phyloP scores from a whole-genome alignment of 345 rosid genomes.

The Brassica carinata region DNA sequence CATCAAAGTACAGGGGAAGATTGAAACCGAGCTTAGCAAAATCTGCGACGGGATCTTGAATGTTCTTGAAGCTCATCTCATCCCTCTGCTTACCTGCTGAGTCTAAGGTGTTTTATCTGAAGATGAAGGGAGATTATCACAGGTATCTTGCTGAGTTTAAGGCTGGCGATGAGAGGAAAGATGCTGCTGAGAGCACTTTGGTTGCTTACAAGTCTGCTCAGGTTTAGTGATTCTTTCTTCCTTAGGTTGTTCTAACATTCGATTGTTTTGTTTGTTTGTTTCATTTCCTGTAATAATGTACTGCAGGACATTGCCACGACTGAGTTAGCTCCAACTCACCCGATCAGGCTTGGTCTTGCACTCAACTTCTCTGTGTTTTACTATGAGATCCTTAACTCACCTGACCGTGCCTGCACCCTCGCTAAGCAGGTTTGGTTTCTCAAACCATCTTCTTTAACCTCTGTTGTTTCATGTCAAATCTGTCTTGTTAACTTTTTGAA shows the following conservation, averaged over 20 bases:
- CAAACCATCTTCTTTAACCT: not conserved
- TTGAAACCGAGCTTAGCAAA: conserved; percentile 89
- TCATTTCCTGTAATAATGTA: not conserved
- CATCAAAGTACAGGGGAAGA: conserved; percentile 66
- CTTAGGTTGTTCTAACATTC: not conserved
- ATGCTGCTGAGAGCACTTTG: conserved; percentile 96
- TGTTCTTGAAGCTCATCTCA: conserved; percentile 84
- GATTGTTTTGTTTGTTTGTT: not conserved
- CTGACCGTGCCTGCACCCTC: conserved; percentile 95
- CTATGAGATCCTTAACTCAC: conserved; percentile 96
- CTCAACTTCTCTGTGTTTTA: conserved; percentile 99
- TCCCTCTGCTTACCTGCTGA: conserved; percentile 86
- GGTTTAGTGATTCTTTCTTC: conserved; percentile 40
- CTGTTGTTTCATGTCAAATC: not conserved
- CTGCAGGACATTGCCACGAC: conserved; percentile 86
- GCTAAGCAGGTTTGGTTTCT: conserved; percentile 74
- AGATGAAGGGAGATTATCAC: conserved; percentile 98
- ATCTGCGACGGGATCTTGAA: conserved; percentile 88
- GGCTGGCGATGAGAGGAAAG: conserved; percentile 92
- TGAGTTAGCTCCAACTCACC: conserved; percentile 95
- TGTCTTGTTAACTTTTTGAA: not conserved
- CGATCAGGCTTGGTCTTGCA: conserved; percentile 96
- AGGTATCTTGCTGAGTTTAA: conserved; percentile 98
- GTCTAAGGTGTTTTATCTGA: conserved; percentile 93
- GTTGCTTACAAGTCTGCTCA: conserved; percentile 98